phyloP scores from a whole-genome alignment of 1,284 basidiomycete genomes.

The Tausonia pullulans region DNA sequence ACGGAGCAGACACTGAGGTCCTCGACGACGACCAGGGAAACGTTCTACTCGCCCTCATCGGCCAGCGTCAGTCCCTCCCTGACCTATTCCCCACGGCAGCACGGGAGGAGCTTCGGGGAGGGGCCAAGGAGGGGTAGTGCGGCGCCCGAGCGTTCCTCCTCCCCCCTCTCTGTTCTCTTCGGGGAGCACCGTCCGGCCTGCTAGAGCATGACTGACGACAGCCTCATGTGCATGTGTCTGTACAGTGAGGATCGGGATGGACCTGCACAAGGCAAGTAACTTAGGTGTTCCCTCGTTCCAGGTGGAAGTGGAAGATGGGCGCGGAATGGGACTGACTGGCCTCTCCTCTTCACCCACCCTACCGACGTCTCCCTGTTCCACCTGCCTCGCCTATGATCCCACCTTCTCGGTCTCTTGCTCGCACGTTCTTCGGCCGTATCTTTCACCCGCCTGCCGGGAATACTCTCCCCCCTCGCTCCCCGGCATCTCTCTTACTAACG shows the following conservation, averaged over 20 bases:
- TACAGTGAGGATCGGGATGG: slow-evolving; percentile 15
- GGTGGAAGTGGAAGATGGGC: background rate
- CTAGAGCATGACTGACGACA: background rate
- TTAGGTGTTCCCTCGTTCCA: background rate
- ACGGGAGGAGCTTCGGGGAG: background rate
- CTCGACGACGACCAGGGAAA: slow-evolving; percentile 22
- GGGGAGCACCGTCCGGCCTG: too few relatives aligned
- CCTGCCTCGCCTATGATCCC: slow-evolving; percentile 1
- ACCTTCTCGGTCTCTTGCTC: background rate
- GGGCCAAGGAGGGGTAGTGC: background rate
- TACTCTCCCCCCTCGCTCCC: background rate
- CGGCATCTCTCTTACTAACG: slow-evolving; percentile 39
- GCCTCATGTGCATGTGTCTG: background rate
- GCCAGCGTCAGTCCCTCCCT: slow-evolving; percentile 28
- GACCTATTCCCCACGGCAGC: background rate
- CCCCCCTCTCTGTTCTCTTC: too few relatives aligned
- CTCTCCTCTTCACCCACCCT: background rate
- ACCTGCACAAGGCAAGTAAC: slow-evolving; percentile 13
- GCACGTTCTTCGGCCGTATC: background rate
- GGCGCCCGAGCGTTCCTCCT: too few relatives aligned
- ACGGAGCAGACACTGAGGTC: slow-evolving; percentile 8
- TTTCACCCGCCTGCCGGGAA: too few relatives aligned
- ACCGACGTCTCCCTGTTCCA: too few relatives aligned
- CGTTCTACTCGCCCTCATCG: slow-evolving; percentile 32
- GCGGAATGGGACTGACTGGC: too few relatives aligned